Conservation (phyloP, 2,329 filamentous ascomycete species). For the Pseudocercospora ulei region DNA sequence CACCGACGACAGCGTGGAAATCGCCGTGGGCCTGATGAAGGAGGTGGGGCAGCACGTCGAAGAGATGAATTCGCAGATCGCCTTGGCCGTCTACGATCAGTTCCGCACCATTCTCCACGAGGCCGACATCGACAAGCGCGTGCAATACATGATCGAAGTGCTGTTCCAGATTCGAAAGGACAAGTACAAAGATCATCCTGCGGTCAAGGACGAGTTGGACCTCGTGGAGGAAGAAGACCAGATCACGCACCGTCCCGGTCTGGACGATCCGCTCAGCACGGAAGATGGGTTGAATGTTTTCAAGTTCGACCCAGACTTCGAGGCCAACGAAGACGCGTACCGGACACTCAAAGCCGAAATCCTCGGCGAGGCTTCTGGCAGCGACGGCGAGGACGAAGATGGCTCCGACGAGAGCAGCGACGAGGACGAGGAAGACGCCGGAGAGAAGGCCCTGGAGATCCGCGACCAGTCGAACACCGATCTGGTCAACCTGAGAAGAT, state of each 20-base stretch:
- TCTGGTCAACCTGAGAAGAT: slow-evolving; percentile 81
- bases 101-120: slow-evolving; percentile 93
- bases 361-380: slow-evolving; percentile 67
- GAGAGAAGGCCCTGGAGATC: slow-evolving; percentile 76
- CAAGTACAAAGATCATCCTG: slow-evolving; percentile 88
- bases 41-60: slow-evolving; percentile 91
- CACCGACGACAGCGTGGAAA: slow-evolving; percentile 94
- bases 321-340: slow-evolving; percentile 84
- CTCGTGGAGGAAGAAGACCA: slow-evolving; percentile 96
- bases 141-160: slow-evolving; percentile 99
- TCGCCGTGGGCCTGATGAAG: slow-evolving; percentile 83
- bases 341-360: slow-evolving; percentile 87
- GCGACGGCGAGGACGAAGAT: slow-evolving; percentile 65
- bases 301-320: slow-evolving; percentile 83
- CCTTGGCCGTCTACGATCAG: slow-evolving; percentile 86
- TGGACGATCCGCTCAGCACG: slow-evolving; percentile 75
- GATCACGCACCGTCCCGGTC: slow-evolving; percentile 74
- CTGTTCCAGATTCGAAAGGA: slow-evolving; percentile 94
- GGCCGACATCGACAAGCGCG: slow-evolving; percentile 90
- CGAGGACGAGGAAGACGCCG: slow-evolving; percentile 55
- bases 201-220: slow-evolving; percentile 84
- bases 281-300: slow-evolving; percentile 90
- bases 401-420: slow-evolving; percentile 44
- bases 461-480: slow-evolving; percentile 97
- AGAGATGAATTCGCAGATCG: slow-evolving; percentile 84